A percentile compares a stretch with the other conserved stretches of the same genome.
phyloP scores from a whole-genome alignment of 345 rosid genomes.

The Physaria fendleri region DNA sequence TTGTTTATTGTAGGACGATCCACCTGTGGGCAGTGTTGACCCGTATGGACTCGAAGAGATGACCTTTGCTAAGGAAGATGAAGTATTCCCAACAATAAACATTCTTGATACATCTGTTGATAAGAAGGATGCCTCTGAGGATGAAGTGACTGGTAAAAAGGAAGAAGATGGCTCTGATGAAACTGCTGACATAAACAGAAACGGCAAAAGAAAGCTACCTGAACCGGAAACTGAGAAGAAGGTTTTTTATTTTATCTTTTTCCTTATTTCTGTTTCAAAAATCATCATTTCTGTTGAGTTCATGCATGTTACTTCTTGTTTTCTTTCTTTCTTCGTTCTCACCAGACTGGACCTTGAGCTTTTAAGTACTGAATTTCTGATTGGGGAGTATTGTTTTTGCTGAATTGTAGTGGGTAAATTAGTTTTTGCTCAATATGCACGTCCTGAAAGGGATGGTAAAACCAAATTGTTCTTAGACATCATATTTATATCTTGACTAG shows the following conservation, averaged over 20 bases:
- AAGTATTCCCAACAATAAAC: conserved; percentile 46
- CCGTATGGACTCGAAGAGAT: conserved; percentile 67
- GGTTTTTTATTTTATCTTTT: conserved; percentile 35
- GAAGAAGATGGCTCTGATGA: conserved; percentile 40
- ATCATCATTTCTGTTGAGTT: not conserved
- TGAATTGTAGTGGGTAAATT: not conserved
- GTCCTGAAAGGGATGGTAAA: not conserved
- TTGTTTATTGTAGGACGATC: conserved; percentile 38
- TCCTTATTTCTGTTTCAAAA: not conserved
- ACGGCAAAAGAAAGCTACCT: conserved; percentile 60
- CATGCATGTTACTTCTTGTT: conserved; percentile 8
- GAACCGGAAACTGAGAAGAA: conserved; percentile 57
- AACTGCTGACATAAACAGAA: conserved; percentile 34
- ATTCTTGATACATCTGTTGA: conserved; percentile 35
- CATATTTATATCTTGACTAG: not conserved
- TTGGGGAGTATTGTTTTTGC: not conserved
- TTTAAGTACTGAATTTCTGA: not conserved
- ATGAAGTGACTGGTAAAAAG: conserved; percentile 27
- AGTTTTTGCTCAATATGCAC: not conserved
- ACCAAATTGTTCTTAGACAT: conserved; percentile 1
- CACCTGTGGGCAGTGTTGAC: conserved; percentile 26
- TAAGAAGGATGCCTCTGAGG: conserved; percentile 20
- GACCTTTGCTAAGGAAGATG: conserved; percentile 77
- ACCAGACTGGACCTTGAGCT: not conserved
- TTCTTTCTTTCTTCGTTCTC: not conserved